phyloP scores from a whole-genome alignment of 352 stramenopile species.

The Blastocystis sp. region DNA sequence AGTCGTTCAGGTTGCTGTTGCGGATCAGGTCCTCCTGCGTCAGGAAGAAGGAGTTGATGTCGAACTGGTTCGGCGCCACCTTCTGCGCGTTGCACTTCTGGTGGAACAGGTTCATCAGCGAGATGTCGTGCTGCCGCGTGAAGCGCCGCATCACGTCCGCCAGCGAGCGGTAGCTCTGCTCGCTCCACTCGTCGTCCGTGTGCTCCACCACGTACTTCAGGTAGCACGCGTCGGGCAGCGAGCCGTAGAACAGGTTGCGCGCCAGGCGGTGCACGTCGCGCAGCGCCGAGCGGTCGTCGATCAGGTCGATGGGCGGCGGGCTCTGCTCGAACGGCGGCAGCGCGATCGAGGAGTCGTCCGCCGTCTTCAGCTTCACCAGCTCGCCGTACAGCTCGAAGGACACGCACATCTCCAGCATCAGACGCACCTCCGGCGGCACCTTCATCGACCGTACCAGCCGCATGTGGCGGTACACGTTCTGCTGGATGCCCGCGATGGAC shows the following conservation, averaged over 20 bases:
- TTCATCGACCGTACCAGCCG: neutral
- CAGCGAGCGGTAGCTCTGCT: slow-evolving; percentile 9
- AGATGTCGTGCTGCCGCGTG: slow-evolving; percentile 34
- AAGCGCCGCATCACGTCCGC: slow-evolving; percentile 40
- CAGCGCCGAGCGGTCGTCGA: slow-evolving; percentile 19
- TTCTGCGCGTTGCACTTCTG: slow-evolving; percentile 56
- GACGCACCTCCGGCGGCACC: slow-evolving; percentile 35
- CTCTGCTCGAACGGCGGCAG: slow-evolving; percentile 15
- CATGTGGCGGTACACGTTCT: slow-evolving; percentile 22
- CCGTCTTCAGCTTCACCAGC: slow-evolving; percentile 27
- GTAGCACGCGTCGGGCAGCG: slow-evolving; percentile 34
- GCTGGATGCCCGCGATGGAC: slow-evolving; percentile 26
- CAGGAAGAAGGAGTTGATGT: slow-evolving; percentile 60
- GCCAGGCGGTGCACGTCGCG: slow-evolving; percentile 63
- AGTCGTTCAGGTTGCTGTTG: slow-evolving; percentile 19
- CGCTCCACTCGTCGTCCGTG: slow-evolving; percentile 1
- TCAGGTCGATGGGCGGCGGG: neutral
- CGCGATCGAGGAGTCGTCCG: neutral
- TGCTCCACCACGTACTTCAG: slow-evolving; percentile 34
- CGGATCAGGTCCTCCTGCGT: slow-evolving; percentile 71
- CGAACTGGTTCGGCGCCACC: slow-evolving; percentile 8
- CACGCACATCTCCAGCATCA: slow-evolving; percentile 70
- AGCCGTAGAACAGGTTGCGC: slow-evolving; percentile 71
- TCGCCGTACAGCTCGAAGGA: slow-evolving; percentile 60
- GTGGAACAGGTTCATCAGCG: slow-evolving; percentile 62